Evolutionary conservation across 371 early-diverging fungal species (phyloP).

Genomic region (Capillidium rhysosporum): DNA sequence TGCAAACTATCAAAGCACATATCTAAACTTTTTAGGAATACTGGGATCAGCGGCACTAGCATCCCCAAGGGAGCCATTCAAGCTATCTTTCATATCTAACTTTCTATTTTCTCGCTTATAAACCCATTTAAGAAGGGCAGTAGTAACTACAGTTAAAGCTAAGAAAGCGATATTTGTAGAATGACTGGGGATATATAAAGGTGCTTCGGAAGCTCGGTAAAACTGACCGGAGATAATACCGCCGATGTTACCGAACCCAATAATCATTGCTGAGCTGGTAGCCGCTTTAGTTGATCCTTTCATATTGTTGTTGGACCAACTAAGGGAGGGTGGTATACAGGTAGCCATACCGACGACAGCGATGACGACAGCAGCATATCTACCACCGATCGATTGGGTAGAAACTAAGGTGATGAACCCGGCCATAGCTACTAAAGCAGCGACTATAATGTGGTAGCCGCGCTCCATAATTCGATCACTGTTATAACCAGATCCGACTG

Average conservation of each 20-base stretch:
- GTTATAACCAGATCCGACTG: constrained; percentile 31
- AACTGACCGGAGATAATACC: constrained; percentile 15
- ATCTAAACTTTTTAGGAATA: not conserved
- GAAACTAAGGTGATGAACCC: constrained; percentile 39
- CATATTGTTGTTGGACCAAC: constrained; percentile 37
- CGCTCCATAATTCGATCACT: constrained; percentile 39
- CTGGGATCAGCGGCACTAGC: not conserved
- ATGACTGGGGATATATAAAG: not conserved
- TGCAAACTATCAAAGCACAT: no score
- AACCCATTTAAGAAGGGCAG: not conserved
- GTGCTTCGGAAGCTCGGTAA: not conserved
- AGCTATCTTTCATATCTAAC: not conserved
- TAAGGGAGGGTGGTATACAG: constrained; percentile 30
- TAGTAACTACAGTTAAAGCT: not conserved
- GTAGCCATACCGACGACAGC: constrained; percentile 31
- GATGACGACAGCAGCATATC: constrained; percentile 28
- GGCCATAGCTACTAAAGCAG: constrained; percentile 31
- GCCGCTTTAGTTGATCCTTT: constrained; percentile 42
- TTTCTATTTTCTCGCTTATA: not conserved
- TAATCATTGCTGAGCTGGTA: constrained; percentile 31
- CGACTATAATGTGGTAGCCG: constrained; percentile 33
- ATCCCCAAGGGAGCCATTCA: not conserved
- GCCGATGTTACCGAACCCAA: constrained; percentile 39
- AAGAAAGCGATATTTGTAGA: not conserved
- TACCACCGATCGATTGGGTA: constrained; percentile 13